Evolutionary conservation across 768 basidiomycete genomes (phyloP).

Genomic region (Amanita muscaria): DNA sequence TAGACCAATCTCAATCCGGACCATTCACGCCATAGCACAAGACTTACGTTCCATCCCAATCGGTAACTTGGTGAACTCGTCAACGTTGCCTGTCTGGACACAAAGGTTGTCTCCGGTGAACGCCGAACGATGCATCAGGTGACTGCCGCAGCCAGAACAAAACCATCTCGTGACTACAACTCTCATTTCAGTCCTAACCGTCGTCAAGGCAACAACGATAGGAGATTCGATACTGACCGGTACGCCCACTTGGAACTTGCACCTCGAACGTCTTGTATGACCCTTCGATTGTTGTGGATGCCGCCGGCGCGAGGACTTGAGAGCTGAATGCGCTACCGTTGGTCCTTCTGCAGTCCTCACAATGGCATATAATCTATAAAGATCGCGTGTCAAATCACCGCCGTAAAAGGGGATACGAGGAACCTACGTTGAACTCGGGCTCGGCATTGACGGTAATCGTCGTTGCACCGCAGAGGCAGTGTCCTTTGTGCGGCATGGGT

Average conservation of each 20-base stretch:
- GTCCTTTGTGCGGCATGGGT: slow-evolving; percentile 10
- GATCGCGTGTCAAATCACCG: neutral
- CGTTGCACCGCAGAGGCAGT: slow-evolving; percentile 7
- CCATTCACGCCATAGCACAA: neutral
- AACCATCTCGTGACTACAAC: slow-evolving; percentile 10
- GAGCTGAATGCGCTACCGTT: slow-evolving; percentile 10
- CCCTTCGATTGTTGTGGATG: slow-evolving; percentile 7
- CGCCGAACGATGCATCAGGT: slow-evolving; percentile 6
- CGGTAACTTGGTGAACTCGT: slow-evolving; percentile 9
- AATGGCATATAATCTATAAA: slow-evolving; percentile 9
- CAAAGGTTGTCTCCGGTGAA: neutral
- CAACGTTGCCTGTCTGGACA: slow-evolving; percentile 10
- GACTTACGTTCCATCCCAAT: slow-evolving; percentile 8
- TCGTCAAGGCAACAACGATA: neutral
- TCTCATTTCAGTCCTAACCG: neutral
- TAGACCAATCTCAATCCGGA: neutral
- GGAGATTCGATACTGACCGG: slow-evolving; percentile 2
- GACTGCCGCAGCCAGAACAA: slow-evolving; percentile 11
- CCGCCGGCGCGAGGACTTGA: slow-evolving; percentile 6
- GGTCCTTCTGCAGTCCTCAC: slow-evolving; percentile 9
- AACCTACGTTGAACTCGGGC: slow-evolving; percentile 2
- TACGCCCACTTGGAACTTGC: slow-evolving; percentile 4
- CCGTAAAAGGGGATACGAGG: neutral
- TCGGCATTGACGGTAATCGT: slow-evolving; percentile 5
- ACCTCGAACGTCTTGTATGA: slow-evolving; percentile 7